These are phyloP conservation scores for Chondrus crispus DNA, from an alignment of 23 red algal species.

Conservation along the genomic window DNA sequence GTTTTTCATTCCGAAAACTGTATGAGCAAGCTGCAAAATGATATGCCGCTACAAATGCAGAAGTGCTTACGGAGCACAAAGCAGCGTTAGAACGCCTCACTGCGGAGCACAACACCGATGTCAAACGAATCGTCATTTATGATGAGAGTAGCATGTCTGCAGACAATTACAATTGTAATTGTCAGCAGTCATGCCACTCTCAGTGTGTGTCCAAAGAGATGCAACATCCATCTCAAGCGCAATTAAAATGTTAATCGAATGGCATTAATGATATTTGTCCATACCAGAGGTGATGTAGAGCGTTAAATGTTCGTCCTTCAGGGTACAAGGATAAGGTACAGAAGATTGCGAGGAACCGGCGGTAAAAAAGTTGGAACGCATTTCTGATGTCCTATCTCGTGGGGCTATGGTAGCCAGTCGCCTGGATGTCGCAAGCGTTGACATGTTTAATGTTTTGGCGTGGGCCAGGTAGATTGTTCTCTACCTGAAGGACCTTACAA, in stretches of 20 bases:
- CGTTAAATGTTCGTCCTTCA: neutral
- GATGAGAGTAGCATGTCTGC: neutral
- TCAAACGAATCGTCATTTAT: neutral
- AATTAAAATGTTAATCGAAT: neutral
- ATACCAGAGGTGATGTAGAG: neutral
- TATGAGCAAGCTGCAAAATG: neutral
- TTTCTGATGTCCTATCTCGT: neutral
- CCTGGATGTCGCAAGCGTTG: neutral
- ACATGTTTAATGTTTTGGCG: too few species aligned
- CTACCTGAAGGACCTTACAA: too few species aligned
- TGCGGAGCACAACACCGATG: neutral
- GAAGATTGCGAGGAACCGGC: too few species aligned
- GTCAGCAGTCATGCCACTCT: neutral
- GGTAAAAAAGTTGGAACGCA: neutral
- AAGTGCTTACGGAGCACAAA: neutral
- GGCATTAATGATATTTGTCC: neutral
- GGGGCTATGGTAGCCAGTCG: neutral
- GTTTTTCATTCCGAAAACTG: neutral
- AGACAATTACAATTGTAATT: neutral
- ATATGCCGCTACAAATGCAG: neutral
- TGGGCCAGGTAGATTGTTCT: too few species aligned
- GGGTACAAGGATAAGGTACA: neutral
- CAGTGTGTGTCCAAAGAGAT: neutral
- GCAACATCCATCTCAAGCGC: neutral
- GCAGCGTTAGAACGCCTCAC: neutral